Evolutionary conservation across 2,329 filamentous ascomycete genomes (phyloP).

Genomic region (Sodiomyces alkalinus): DNA sequence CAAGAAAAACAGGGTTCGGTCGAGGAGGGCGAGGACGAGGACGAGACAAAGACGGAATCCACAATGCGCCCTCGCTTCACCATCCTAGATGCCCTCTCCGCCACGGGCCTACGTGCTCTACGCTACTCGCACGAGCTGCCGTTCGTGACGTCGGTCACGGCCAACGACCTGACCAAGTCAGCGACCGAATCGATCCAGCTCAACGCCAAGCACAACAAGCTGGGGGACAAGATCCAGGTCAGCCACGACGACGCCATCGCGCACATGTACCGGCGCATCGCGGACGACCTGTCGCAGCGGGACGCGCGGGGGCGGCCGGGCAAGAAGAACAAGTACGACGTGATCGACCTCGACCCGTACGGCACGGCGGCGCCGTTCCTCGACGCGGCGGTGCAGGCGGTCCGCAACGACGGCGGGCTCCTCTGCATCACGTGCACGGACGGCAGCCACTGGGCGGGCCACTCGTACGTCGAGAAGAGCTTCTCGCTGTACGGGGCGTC

Average conservation of each 20-base stretch:
- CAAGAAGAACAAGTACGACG: slow-evolving; percentile 54
- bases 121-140: slow-evolving; percentile 88
- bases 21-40: slow-evolving; percentile 4
- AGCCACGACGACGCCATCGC: slow-evolving; percentile 71
- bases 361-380: slow-evolving; percentile 87
- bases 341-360: slow-evolving; percentile 93
- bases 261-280: slow-evolving; percentile 72
- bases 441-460: slow-evolving; percentile 85
- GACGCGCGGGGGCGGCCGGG: slow-evolving; percentile 22
- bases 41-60: slow-evolving; percentile 12
- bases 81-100: slow-evolving; percentile 91
- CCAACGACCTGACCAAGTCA: slow-evolving; percentile 72
- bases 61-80: slow-evolving; percentile 48
- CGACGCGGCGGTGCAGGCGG: slow-evolving; percentile 74
- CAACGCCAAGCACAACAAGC: slow-evolving; percentile 72
- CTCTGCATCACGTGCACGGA: slow-evolving; percentile 95
- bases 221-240: slow-evolving; percentile 55
- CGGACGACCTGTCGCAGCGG: slow-evolving; percentile 30
- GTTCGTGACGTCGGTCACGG: slow-evolving; percentile 64
- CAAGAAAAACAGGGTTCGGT: no score
- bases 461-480: slow-evolving; percentile 86
- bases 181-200: slow-evolving; percentile 69
- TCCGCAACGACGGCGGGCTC: slow-evolving; percentile 72
- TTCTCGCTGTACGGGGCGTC: slow-evolving; percentile 88
- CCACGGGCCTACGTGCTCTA: slow-evolving; percentile 78